Percentiles rank a stretch among this genome's conserved stretches.
phyloP scores from a whole-genome alignment of 2,329 filamentous ascomycete genomes.

The Didymella lethalis region DNA sequence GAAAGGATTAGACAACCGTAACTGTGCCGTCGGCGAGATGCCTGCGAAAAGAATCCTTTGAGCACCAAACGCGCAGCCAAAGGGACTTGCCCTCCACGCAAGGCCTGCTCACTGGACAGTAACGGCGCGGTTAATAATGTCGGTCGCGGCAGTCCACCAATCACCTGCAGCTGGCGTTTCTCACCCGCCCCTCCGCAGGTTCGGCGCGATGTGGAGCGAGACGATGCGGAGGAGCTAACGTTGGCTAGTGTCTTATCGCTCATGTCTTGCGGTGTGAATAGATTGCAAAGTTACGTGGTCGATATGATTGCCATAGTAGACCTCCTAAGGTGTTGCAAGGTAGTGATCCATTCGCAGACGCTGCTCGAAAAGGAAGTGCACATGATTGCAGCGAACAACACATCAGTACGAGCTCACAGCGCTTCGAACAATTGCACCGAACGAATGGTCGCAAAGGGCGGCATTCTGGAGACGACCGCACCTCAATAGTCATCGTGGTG shows the following conservation, averaged over 20 bases:
- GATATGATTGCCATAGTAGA: constrained; percentile 10
- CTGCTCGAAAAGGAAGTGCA: constrained; percentile 11
- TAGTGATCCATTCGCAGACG: constrained; percentile 14
- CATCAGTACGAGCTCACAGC: constrained; percentile 8
- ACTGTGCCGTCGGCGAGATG: constrained; percentile 13
- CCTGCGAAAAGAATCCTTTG: neutral
- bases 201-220: constrained; percentile 23
- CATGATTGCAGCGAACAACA: constrained; percentile 14
- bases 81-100: constrained; percentile 1
- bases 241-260: constrained; percentile 18
- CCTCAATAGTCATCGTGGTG: neutral
- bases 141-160: constrained; percentile 30
- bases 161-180: constrained; percentile 20
- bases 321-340: constrained; percentile 13
- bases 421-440: neutral
- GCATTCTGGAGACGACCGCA: neutral
- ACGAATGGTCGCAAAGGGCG: constrained; percentile 7
- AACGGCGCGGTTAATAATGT: constrained; percentile 18
- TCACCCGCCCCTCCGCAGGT: constrained; percentile 15
- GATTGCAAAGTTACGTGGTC: constrained; percentile 19
- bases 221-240: constrained; percentile 19
- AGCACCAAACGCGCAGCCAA: constrained; percentile 2
- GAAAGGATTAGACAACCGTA: constrained; percentile 7
- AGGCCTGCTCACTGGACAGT: constrained; percentile 12
- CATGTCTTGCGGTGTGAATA: constrained; percentile 23